These are phyloP conservation scores for Cytospora piceae DNA, from an alignment of 2,329 filamentous ascomycete genomes.

Conservation along the genomic window DNA sequence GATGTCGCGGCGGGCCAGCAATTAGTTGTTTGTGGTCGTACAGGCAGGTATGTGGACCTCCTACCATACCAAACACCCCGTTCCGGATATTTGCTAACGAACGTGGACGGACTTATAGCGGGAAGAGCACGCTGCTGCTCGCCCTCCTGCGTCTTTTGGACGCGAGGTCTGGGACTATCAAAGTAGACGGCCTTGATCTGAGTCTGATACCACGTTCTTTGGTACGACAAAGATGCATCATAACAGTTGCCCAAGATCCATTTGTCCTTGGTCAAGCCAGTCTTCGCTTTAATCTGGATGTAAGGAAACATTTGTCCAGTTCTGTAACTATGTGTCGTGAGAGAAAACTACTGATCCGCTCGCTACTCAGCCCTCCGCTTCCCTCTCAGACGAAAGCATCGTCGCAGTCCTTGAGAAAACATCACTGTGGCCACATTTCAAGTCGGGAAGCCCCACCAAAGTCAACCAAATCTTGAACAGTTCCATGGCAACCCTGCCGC, in stretches of 20 bases:
- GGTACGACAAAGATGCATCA: conserved; percentile 46
- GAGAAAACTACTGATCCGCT: not conserved
- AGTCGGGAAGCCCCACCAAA: not conserved
- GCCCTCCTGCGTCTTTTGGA: conserved; percentile 54
- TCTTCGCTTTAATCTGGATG: not conserved
- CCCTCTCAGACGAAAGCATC: not conserved
- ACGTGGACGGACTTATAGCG: conserved; percentile 35
- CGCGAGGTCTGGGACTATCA: conserved; percentile 47
- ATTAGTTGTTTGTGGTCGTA: conserved; percentile 56
- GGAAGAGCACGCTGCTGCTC: conserved; percentile 49
- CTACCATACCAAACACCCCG: not conserved
- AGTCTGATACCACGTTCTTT: conserved; percentile 45
- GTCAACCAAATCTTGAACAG: not conserved
- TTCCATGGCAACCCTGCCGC: not conserved
- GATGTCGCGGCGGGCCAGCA: conserved; percentile 47
- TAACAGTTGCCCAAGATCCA: conserved; percentile 48
- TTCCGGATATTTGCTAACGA: not conserved
- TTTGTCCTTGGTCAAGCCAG: not conserved
- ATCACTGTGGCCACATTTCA: not conserved
- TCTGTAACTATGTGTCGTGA: not conserved
- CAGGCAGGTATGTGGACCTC: conserved; percentile 45
- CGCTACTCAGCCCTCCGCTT: not conserved
- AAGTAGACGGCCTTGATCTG: conserved; percentile 53
- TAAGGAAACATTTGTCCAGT: not conserved
- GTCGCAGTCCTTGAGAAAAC: not conserved